A percentile compares a stretch with the other conserved stretches of the same genome.
These are phyloP conservation scores for Fonsecaea pugnacius DNA, from an alignment of 2,329 filamentous ascomycete species.

Conservation along the genomic window DNA sequence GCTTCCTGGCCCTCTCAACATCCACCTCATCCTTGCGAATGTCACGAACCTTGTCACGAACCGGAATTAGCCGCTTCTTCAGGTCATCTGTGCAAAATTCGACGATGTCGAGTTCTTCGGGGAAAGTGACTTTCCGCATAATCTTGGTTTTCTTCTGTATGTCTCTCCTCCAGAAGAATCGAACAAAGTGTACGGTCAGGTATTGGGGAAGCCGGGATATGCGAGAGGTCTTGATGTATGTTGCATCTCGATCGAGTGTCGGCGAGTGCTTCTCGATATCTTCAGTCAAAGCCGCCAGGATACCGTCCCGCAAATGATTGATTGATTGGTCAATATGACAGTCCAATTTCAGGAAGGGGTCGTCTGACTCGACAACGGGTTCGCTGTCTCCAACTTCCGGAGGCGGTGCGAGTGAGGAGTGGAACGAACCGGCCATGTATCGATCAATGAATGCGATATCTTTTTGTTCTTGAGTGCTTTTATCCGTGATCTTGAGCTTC, in stretches of 20 bases:
- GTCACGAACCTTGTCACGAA: constrained; percentile 95
- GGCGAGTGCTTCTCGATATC: constrained; percentile 89
- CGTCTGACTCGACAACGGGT: constrained; percentile 67
- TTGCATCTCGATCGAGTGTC: constrained; percentile 73
- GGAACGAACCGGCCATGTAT: constrained; percentile 83
- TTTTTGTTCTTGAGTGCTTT: constrained; percentile 45
- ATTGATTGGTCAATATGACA: constrained; percentile 89
- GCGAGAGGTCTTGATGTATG: constrained; percentile 88
- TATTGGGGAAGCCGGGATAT: constrained; percentile 93
- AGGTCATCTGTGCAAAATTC: constrained; percentile 96
- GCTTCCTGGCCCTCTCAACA: constrained; percentile 86
- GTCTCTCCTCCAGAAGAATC: constrained; percentile 96
- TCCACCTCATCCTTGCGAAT: constrained; percentile 94
- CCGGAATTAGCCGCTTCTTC: constrained; percentile 78
- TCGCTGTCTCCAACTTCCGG: constrained; percentile 76
- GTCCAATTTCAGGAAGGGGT: constrained; percentile 87
- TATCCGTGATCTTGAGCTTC: constrained; percentile 67
- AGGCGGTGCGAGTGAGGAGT: constrained; percentile 76
- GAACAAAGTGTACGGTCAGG: constrained; percentile 93
- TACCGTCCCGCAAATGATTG: constrained; percentile 89
- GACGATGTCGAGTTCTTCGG: constrained; percentile 85
- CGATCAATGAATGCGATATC: constrained; percentile 80
- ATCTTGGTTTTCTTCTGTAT: constrained; percentile 99
- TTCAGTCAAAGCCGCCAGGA: constrained; percentile 79
- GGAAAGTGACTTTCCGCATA: constrained; percentile 97